Base-by-base conservation (phyloP, 2,329 filamentous ascomycete species). In the Penicillium freii region DNA sequence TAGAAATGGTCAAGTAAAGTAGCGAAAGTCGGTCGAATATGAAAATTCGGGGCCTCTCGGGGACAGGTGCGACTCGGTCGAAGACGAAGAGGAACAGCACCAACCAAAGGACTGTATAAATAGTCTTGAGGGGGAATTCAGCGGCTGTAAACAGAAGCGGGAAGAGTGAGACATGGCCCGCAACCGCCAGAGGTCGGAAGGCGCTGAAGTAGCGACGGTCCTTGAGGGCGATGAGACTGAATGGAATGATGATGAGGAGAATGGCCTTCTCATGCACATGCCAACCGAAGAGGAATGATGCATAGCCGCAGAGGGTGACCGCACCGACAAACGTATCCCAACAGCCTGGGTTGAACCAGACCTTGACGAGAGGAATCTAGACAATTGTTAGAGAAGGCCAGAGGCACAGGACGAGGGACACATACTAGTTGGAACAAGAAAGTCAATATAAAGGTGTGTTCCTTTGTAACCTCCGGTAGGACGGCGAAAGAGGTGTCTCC, bases 221-320 rank as follows among this genome's bases (percentile, higher is more conserved):
- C 72, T 89, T 89, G 51, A 97, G 84, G 0, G 93, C 92, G 59
- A 97, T 88, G 60, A 99, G 83, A 66, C 90, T 95, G 80, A 97
- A 97, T 0, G 94, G 94, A 48, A 97, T 90, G 64, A 99, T 92
- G 70, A 97, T 89, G 21, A 97, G 84, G 23, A 99, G 83, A 56
- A 99, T 90, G 1, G 94, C 94, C 76, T 99, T 99, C 72, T 99
- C 94, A 69, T 99, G 94, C 9, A 99, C 94, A 71, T 99, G 94
- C 92, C 93, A 99, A 56, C 94, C 93, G 67, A 97, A 97, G 10
- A 99, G 82, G 77, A 99, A 99, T 0, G 93, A 97, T 0, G 93
- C 90, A 71, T 97, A 99, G 57, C 91, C 94, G 70, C 94, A 97
- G 17, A 97, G 85, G 0, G 93, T 97, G 44, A 96, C 84, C 0